phyloP scores from a whole-genome alignment of 345 rosid genomes.

The Eucalyptus paniculata region DNA sequence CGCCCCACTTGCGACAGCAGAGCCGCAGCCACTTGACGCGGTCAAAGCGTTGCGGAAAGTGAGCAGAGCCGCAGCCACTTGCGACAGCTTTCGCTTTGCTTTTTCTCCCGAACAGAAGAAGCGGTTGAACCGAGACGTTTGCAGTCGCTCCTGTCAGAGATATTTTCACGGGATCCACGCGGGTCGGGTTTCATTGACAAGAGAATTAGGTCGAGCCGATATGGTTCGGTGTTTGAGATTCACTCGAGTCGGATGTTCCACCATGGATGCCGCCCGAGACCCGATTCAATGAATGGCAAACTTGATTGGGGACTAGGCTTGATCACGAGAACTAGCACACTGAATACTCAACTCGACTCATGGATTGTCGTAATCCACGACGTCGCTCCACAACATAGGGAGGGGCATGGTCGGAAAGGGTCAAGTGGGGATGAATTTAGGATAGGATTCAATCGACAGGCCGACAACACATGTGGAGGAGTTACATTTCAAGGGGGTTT shows the following conservation, averaged over 20 bases:
- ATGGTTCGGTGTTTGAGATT: background rate
- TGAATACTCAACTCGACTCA: background rate
- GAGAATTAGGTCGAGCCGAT: background rate
- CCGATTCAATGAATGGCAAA: background rate
- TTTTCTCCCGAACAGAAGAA: background rate
- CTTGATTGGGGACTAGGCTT: background rate
- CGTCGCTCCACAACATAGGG: background rate
- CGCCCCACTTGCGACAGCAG: background rate
- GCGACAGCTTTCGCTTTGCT: background rate
- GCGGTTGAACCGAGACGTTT: background rate
- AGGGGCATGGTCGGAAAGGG: background rate
- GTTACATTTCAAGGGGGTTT: background rate
- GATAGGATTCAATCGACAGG: background rate
- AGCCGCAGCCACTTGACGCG: background rate
- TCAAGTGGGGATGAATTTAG: background rate
- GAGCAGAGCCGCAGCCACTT: background rate
- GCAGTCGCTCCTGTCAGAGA: background rate
- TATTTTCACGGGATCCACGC: background rate
- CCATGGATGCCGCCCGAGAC: background rate
- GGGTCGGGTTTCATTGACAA: background rate
- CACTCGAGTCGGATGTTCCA: background rate
- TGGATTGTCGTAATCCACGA: background rate
- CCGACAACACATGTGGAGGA: background rate
- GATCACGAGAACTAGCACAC: background rate
- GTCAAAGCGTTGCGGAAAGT: background rate